phyloP scores from a whole-genome alignment of 2,329 filamentous ascomycete genomes.

The Ascochyta koolunga region DNA sequence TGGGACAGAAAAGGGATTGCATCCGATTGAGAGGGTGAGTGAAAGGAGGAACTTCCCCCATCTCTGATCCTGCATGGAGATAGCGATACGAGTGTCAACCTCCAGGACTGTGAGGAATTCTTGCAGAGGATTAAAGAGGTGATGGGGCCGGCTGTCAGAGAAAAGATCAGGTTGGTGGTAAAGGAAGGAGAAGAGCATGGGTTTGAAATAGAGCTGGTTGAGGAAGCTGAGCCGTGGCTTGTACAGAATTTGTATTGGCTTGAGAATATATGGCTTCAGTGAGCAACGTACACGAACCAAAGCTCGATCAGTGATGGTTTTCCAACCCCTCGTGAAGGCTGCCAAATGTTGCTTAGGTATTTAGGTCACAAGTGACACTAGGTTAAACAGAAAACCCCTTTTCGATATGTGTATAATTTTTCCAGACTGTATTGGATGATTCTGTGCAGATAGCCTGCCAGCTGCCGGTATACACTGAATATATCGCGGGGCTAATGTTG shows the following conservation, averaged over 20 bases:
- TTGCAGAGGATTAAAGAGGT: slow-evolving; percentile 7
- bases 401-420: too few species aligned
- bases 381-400: too few species aligned
- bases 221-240: slow-evolving; percentile 18
- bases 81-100: background rate
- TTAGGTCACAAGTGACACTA: too few species aligned
- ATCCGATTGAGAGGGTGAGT: slow-evolving; percentile 13
- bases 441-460: too few species aligned
- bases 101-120: slow-evolving; percentile 17
- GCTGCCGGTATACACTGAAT: too few species aligned
- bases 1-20: slow-evolving; percentile 1
- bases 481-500: too few species aligned
- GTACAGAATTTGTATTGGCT: slow-evolving; percentile 6
- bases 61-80: slow-evolving; percentile 17
- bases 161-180: background rate
- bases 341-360: too few species aligned
- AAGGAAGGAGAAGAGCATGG: slow-evolving; percentile 17
- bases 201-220: slow-evolving; percentile 13
- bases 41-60: slow-evolving; percentile 1
- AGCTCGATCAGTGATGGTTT: too few species aligned
- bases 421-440: too few species aligned
- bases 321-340: too few species aligned
- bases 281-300: background rate
- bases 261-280: slow-evolving; percentile 5
- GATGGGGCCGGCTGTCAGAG: background rate